Conservation (phyloP, 495 filamentous ascomycete genomes). For the Penicillium egyptiacum region DNA sequence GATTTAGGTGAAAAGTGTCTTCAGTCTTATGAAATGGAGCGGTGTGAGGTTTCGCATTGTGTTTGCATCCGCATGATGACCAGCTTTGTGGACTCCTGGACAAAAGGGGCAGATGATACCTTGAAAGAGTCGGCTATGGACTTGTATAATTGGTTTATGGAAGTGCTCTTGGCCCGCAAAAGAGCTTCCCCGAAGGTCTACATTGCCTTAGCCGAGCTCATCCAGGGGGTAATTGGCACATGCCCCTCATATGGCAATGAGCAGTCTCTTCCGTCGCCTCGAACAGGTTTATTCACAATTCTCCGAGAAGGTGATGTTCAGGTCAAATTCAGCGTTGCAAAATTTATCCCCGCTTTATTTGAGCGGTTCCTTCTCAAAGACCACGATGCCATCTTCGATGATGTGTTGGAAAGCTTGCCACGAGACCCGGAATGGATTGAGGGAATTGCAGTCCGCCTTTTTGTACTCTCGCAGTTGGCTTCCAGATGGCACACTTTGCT, state of each 20-base stretch:
- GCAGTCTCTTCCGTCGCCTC: slow-evolving; percentile 60
- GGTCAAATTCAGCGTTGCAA: slow-evolving; percentile 73
- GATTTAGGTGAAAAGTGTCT: slow-evolving; percentile 61
- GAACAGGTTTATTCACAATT: slow-evolving; percentile 72
- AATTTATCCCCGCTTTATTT: slow-evolving; percentile 72
- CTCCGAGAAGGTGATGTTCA: slow-evolving; percentile 63
- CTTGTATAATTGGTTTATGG: slow-evolving; percentile 79
- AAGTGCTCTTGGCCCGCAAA: slow-evolving; percentile 58
- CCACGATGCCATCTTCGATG: slow-evolving; percentile 79
- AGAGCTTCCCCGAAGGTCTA: slow-evolving; percentile 68
- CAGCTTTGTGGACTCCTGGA: slow-evolving; percentile 65
- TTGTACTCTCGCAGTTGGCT: slow-evolving; percentile 70
- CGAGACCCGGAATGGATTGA: slow-evolving; percentile 67
- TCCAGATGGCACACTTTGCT: slow-evolving; percentile 78
- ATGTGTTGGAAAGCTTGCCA: slow-evolving; percentile 72
- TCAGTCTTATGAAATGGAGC: slow-evolving; percentile 60
- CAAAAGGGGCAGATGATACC: slow-evolving; percentile 48
- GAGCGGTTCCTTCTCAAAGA: slow-evolving; percentile 71
- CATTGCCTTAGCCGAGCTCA: slow-evolving; percentile 61
- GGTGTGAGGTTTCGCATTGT: slow-evolving; percentile 73
- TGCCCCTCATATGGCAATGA: slow-evolving; percentile 61
- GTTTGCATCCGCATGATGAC: slow-evolving; percentile 70
- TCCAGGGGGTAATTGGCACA: slow-evolving; percentile 64
- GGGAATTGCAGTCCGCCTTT: slow-evolving; percentile 81
- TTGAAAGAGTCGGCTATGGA: slow-evolving; percentile 63